phyloP scores from a whole-genome alignment of 75 land plant species.

The Pseudotsuga menziesii region DNA sequence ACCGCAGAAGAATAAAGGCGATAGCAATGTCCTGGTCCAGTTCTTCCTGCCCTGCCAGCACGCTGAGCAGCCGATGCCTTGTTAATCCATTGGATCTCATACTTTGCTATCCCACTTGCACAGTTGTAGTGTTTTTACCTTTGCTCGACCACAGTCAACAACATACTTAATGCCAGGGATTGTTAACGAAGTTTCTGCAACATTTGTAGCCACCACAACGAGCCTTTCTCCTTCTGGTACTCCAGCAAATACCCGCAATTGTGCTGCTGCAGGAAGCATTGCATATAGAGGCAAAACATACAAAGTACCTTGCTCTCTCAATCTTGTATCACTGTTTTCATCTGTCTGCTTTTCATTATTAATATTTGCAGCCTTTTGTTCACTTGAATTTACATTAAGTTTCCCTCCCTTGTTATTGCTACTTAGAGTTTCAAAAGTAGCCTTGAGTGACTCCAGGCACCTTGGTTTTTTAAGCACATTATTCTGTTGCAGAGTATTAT shows the following conservation, averaged over 20 bases:
- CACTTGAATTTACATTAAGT: background rate
- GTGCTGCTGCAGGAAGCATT: constrained; percentile 87
- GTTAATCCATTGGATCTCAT: constrained; percentile 94
- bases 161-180: constrained; percentile 97
- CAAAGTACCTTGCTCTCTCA: constrained; percentile 33
- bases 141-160: constrained; percentile 92
- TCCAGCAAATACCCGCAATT: constrained; percentile 79
- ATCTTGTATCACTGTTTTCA: constrained; percentile 10
- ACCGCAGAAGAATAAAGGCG: constrained; percentile 91
- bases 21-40: constrained; percentile 96
- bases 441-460: constrained; percentile 43
- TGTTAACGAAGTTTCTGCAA: constrained; percentile 97
- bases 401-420: constrained; percentile 12
- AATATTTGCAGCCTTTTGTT: background rate
- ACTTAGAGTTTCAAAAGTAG: constrained; percentile 58
- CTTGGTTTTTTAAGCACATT: constrained; percentile 17
- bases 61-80: constrained; percentile 98
- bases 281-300: constrained; percentile 92
- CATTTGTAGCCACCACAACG: constrained; percentile 96
- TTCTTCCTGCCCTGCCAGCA: constrained; percentile 97
- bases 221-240: constrained; percentile 80
- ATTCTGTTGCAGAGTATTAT: constrained; percentile 14
- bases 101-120: constrained; percentile 76
- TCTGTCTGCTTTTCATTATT: constrained; percentile 4
- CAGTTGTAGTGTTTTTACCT: constrained; percentile 73